Percentiles rank a stretch among this genome's conserved stretches.
phyloP scores from a whole-genome alignment of 2,329 filamentous ascomycete genomes.

The Periconia sp. region DNA sequence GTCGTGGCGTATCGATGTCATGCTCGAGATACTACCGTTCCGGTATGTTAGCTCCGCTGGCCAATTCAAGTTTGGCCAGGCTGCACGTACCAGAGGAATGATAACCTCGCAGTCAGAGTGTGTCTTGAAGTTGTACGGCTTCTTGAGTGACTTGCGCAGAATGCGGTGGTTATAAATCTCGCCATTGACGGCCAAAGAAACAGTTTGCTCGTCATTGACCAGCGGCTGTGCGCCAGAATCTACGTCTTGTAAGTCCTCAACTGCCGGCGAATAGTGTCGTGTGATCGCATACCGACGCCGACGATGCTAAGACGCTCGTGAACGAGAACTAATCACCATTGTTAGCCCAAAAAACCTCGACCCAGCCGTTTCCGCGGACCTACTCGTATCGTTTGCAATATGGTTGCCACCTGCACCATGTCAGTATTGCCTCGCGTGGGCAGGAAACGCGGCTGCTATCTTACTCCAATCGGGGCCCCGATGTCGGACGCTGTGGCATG shows the following conservation, averaged over 20 bases:
- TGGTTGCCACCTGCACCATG: conserved; percentile 74
- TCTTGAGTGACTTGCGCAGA: conserved; percentile 82
- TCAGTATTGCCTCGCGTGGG: conserved; percentile 32
- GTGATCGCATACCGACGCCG: conserved; percentile 74
- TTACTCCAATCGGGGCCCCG: conserved; percentile 98
- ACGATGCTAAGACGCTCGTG: conserved; percentile 98
- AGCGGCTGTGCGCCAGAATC: conserved; percentile 95
- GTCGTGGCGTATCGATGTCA: conserved; percentile 86
- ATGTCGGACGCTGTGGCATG: conserved; percentile 74
- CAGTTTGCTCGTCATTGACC: conserved; percentile 83
- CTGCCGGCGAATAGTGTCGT: conserved; percentile 6
- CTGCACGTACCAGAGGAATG: conserved; percentile 78
- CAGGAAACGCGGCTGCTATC: conserved; percentile 45
- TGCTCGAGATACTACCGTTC: conserved; percentile 78
- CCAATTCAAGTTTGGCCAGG: background rate
- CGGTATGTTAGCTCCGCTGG: conserved; percentile 17
- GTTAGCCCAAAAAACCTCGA: conserved; percentile 19
- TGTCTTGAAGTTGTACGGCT: conserved; percentile 94
- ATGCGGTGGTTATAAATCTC: conserved; percentile 99
- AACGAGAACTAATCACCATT: conserved; percentile 64
- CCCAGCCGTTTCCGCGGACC: conserved; percentile 10
- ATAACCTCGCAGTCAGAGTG: conserved; percentile 99
- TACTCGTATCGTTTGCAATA: conserved; percentile 88
- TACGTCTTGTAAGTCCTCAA: conserved; percentile 43
- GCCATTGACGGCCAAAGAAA: conserved; percentile 95